Base-by-base conservation (phyloP, 306 rosid species). In the Quercus parvula region DNA sequence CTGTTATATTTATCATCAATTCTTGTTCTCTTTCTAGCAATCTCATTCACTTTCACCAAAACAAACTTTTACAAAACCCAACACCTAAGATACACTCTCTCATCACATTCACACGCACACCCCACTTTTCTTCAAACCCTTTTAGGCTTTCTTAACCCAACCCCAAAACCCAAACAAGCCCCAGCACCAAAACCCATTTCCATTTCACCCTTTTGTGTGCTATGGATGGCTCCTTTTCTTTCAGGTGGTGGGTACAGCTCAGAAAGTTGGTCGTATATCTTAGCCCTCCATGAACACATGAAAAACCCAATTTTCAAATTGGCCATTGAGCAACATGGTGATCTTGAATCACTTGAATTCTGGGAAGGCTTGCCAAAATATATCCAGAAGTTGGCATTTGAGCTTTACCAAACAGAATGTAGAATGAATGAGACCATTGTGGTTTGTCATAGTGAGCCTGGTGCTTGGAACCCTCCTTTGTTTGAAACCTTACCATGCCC, bases 241-340 rank as follows among this genome's bases (percentile, higher is more conserved):
- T 94, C 98, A 20, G 92, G 93, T 66, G 97, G 98, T 63, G 98
- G 98, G 80, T 94, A 94, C 82, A 85, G 97, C 63, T 94, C 97
- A 63, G 97, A 94, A 85, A 85, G 81, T 77, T 94, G 98, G 97
- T 94, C 98, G 2, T 91, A 94, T 61, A 51, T 94, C 78, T 83
- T 87, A 67, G 86, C 97, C 61, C 92, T 94, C 75, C 82, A 85
- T 28, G 58, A 67, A 28, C 89, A 81, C 49, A 67, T 13, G 22
- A 83, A 81, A 86, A 81, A 51, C 78, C 90, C 71, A 3, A 4
- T 52, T 76, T 91, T 94, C 74, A 89, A 70, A 61, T 63, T 94
- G 59, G 89, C 90, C 27, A 91, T 94, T 73, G 84, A 86, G 59
- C 95, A 91, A 33, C 98, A 91, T 66, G 94, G 98, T 41, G 98